Percentiles rank a stretch among this genome's conserved stretches.
Conservation (phyloP, 2,329 filamentous ascomycete genomes). For the Orbilia quercus region DNA sequence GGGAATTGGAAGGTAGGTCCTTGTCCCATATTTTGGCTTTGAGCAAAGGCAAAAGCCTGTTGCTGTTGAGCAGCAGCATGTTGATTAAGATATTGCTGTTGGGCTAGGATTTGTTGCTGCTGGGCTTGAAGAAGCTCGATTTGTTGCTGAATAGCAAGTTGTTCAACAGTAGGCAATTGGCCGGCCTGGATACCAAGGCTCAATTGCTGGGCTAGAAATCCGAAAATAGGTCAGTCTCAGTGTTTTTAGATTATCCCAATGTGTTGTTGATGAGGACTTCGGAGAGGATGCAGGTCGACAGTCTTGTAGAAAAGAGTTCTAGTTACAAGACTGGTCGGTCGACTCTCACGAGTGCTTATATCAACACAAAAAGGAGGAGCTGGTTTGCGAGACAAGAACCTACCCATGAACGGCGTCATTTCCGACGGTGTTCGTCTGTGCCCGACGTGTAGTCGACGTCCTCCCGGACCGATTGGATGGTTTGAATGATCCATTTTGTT, state of each 20-base stretch:
- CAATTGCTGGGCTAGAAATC: constrained; percentile 50
- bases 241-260: constrained; percentile 7
- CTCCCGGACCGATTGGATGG: constrained; percentile 75
- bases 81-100: constrained; percentile 97
- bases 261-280: constrained; percentile 32
- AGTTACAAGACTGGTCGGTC: too few relatives aligned
- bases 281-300: too few relatives aligned
- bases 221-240: constrained; percentile 26
- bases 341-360: constrained; percentile 30
- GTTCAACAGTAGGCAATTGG: constrained; percentile 77
- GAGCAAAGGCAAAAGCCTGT: constrained; percentile 78
- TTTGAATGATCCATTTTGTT: constrained; percentile 64
- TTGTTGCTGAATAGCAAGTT: constrained; percentile 96
- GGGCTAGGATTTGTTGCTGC: constrained; percentile 95
- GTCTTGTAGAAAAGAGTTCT: too few relatives aligned
- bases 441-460: constrained; percentile 94
- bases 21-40: constrained; percentile 77
- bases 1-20: constrained; percentile 88
- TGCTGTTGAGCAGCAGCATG: constrained; percentile 81
- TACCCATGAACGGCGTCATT: constrained; percentile 97
- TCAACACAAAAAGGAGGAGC: constrained; percentile 57
- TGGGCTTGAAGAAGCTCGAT: constrained; percentile 97
- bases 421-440: constrained; percentile 97
- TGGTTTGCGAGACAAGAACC: constrained; percentile 67
- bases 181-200: constrained; percentile 57